Base-by-base conservation (phyloP, 768 basidiomycete species). In the Amanita thiersii region DNA sequence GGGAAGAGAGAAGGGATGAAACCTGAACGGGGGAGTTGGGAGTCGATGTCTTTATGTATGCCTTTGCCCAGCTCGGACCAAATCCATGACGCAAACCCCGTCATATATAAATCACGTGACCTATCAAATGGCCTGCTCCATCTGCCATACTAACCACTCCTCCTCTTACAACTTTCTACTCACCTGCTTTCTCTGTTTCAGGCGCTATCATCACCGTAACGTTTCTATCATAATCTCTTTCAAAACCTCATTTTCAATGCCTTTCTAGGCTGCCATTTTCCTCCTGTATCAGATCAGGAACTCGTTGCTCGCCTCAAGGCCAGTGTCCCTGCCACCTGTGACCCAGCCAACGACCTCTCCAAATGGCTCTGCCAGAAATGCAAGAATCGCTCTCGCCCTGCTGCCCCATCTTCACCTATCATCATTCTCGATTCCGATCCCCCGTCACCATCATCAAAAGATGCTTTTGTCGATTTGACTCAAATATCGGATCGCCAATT, bases 161-260 rank as follows among this genome's bases (percentile, higher is more conserved):
- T 47, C 39, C 12, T 55, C 57, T 3, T 44, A 43, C 18, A 59
- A 56, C 5, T 63, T 67, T 39, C 52, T 68, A 5, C 51, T 69
- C 21, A 49, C 50, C 5, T 69, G 68, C 43, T 23, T 40, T 11
- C 21, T 28, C 31, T 68, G 68, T 38, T n/a, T 40, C 1, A 38
- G 39, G 1, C 47, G 46, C 15, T 68, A 59, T 56, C 68, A 69
- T 40, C 68, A 69, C 40, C 55, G 64, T 65, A 43, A 39, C n/a
- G n/a, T n/a, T 60, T 51, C 12, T 19, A 24, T 41, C 37, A 41
- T 18, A 5, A 19, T 25, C 5, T 23, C 15, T 7, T n/a, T 12
- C 23, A 31, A 3, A 29, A 14, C 30, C 20, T 30, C 36, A 18
- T 37, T 24, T 35, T 40, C 24, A 20, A 43, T 24, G 10, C 6